Conservation (phyloP, 2,329 filamentous ascomycete species). For the Aureobasidium sp. region DNA sequence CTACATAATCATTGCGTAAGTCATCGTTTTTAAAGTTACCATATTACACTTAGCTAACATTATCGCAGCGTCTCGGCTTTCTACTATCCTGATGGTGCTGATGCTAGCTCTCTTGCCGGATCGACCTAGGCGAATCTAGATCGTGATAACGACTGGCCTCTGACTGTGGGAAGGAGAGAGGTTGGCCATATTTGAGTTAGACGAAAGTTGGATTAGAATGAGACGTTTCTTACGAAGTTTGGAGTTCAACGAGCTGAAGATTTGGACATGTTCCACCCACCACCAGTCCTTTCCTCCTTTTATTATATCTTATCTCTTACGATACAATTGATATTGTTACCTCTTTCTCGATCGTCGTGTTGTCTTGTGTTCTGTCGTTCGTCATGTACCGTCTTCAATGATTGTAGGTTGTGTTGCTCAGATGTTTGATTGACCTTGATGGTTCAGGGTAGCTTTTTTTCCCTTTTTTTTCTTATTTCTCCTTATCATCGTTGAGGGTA, state of each 20-base stretch:
- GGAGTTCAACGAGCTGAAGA: not conserved
- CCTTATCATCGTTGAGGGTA: not conserved
- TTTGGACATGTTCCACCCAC: not conserved
- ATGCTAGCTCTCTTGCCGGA: slow-evolving; percentile 37
- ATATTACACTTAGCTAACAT: not conserved
- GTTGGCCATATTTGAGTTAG: not conserved
- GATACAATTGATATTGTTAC: not conserved
- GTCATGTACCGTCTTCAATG: too few species aligned
- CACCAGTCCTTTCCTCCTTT: not conserved
- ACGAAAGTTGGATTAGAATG: not conserved
- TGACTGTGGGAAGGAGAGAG: too few species aligned
- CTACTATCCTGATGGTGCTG: slow-evolving; percentile 38
- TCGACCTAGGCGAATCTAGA: not conserved
- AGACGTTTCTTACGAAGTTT: not conserved
- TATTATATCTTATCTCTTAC: not conserved
- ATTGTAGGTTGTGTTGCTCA: too few species aligned
- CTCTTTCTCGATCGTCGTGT: too few species aligned
- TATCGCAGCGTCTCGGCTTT: slow-evolving; percentile 32
- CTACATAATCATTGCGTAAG: slow-evolving; percentile 67
- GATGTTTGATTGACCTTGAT: too few species aligned
- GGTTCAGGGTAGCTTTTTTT: not conserved
- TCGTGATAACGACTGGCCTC: not conserved
- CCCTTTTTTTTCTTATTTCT: not conserved
- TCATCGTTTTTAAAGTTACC: not conserved
- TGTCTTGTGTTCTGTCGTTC: too few species aligned